These are phyloP conservation scores for Bruguiera sexangula DNA, from an alignment of 345 rosid genomes.

Conservation along the genomic window DNA sequence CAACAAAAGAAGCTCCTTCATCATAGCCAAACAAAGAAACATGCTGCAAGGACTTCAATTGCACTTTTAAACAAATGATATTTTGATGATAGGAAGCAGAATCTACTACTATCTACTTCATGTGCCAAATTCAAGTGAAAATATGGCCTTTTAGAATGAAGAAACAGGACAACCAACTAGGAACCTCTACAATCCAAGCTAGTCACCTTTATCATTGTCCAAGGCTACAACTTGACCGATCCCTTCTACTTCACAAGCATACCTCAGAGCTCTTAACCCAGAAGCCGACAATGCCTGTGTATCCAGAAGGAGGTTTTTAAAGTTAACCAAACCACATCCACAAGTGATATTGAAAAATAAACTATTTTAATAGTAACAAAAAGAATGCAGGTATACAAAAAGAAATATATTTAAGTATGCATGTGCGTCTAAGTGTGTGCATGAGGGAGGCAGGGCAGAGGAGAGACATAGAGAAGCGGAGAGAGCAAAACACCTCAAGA, in stretches of 20 bases:
- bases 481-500: constrained; percentile 62
- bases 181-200: constrained; percentile 6
- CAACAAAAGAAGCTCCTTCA: not conserved
- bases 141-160: not conserved
- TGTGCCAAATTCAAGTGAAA: not conserved
- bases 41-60: not conserved
- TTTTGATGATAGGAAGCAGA: not conserved
- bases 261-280: constrained; percentile 89
- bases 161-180: not conserved
- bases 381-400: not conserved
- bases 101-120: not conserved
- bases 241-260: constrained; percentile 90
- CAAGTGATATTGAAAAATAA: not conserved
- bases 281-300: constrained; percentile 92
- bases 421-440: not conserved
- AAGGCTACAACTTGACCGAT: constrained; percentile 91
- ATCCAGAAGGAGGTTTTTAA: constrained; percentile 10
- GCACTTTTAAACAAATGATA: not conserved
- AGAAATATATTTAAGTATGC: not conserved
- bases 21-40: not conserved
- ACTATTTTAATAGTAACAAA: not conserved
- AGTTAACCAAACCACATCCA: too few relatives aligned
- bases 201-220: constrained; percentile 86
- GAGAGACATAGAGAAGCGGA: not conserved
- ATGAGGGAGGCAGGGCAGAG: not conserved